A percentile compares a stretch with the other conserved stretches of the same genome.
phyloP scores from a whole-genome alignment of 192 early-diverging fungal species.

The Pilaira anomala region DNA sequence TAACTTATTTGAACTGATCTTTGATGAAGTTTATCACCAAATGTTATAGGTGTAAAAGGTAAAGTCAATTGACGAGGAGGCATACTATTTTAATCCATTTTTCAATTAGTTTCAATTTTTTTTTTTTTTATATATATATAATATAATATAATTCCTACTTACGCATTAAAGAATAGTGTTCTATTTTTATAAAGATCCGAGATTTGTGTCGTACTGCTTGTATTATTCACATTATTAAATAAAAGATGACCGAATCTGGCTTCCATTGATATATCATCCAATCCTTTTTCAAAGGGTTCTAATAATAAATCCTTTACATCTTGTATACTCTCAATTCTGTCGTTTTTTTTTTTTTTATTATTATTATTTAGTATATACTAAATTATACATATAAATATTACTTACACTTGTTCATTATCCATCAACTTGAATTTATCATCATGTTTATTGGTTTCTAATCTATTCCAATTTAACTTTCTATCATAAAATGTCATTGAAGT shows the following conservation, averaged over 20 bases:
- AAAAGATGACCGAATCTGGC: constrained; percentile 22
- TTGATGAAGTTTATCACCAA: neutral
- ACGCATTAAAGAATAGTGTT: constrained; percentile 13
- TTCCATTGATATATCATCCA: constrained; percentile 13
- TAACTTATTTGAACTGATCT: constrained; percentile 6
- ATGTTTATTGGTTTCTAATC: neutral
- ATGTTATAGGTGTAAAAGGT: constrained; percentile 7
- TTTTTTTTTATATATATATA: no score
- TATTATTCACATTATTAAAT: constrained; percentile 5
- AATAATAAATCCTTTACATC: constrained; percentile 3
- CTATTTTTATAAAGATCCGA: neutral
- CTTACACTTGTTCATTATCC: neutral
- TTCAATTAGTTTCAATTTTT: no score
- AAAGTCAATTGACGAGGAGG: constrained; percentile 8
- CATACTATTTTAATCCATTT: constrained; percentile 7
- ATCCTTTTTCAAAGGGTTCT: neutral
- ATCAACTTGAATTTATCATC: no score
- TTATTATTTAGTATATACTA: no score
- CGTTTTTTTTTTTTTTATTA: no score
- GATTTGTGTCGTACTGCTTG: constrained; percentile 5
- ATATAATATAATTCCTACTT: no score
- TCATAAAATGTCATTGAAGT: constrained; percentile 6
- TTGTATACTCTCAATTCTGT: neutral
- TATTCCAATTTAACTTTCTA: constrained; percentile 12
- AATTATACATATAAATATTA: no score